Evolutionary conservation across 1,284 basidiomycete genomes (phyloP).

Genomic region (Macrocystidia cucumis): DNA sequence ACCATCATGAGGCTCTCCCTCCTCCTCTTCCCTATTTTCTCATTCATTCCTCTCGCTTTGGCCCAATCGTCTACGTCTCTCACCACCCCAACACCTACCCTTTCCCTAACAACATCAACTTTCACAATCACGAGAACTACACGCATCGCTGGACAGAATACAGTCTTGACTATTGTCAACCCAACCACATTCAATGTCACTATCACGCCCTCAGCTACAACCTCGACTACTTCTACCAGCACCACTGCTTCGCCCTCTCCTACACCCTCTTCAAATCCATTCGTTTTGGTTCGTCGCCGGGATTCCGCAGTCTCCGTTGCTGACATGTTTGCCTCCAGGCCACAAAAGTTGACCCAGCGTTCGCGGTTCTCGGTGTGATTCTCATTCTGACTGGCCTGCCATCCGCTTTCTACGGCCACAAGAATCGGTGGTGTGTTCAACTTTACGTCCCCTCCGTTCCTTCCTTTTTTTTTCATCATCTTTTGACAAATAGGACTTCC

Average conservation of each 20-base stretch:
- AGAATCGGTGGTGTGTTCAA: conserved; percentile 74
- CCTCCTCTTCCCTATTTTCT: conserved; percentile 13
- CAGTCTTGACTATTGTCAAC: conserved; percentile 42
- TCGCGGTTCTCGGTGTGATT: conserved; percentile 82
- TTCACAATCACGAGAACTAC: conserved; percentile 39
- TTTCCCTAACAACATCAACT: conserved; percentile 42
- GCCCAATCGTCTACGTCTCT: conserved; percentile 17
- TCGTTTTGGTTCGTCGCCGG: conserved; percentile 33
- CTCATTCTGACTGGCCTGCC: conserved; percentile 88
- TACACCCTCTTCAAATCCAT: conserved; percentile 42
- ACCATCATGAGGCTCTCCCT: conserved; percentile 15
- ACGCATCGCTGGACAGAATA: conserved; percentile 36
- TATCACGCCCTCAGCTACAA: conserved; percentile 33
- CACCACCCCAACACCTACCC: conserved; percentile 24
- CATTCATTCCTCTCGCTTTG: conserved; percentile 14
- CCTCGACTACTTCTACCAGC: conserved; percentile 28
- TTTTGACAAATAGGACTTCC: conserved; percentile 63
- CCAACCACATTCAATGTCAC: conserved; percentile 56
- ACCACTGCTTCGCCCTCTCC: conserved; percentile 38
- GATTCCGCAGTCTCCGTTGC: conserved; percentile 1
- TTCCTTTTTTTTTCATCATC: too few species aligned
- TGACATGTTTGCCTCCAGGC: conserved; percentile 23
- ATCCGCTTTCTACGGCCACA: conserved; percentile 87
- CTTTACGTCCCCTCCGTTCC: conserved; percentile 10
- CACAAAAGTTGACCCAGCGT: conserved; percentile 81